These are phyloP conservation scores for Neofusicoccum kwambonambiense DNA, from an alignment of 2,329 filamentous ascomycete species.

Conservation along the genomic window DNA sequence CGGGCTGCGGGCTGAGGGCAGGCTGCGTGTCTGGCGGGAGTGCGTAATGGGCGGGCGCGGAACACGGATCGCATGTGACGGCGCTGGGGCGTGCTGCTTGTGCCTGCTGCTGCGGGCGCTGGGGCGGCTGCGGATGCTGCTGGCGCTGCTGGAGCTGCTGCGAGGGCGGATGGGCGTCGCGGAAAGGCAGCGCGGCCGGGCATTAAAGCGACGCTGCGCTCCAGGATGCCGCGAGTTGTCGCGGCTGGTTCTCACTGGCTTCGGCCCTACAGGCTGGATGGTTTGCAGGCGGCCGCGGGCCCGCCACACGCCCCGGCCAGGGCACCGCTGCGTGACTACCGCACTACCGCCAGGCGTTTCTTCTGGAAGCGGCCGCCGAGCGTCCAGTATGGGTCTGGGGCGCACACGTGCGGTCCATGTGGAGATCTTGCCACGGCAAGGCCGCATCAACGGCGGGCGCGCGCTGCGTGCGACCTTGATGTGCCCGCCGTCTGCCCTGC, in stretches of 20 bases:
- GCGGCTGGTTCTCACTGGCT: neutral
- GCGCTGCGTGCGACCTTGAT: too few species aligned
- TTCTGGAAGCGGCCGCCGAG: neutral
- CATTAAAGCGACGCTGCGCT: neutral
- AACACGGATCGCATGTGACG: neutral
- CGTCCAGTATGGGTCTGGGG: too few species aligned
- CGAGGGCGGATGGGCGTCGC: too few species aligned
- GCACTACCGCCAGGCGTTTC: neutral
- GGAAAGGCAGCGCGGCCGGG: too few species aligned
- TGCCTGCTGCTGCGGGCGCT: too few species aligned
- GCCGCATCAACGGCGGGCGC: too few species aligned
- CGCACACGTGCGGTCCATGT: too few species aligned
- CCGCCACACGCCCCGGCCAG: neutral
- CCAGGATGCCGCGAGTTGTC: neutral
- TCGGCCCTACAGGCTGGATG: neutral
- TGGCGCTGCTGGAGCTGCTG: too few species aligned
- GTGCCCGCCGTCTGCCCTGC: too few species aligned
- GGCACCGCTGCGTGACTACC: too few species aligned
- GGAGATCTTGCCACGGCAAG: too few species aligned
- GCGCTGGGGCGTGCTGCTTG: neutral
- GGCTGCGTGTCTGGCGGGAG: neutral
- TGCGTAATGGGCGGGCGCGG: neutral
- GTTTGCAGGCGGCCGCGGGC: neutral
- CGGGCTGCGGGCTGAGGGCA: neutral
- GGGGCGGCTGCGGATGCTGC: too few species aligned